Base-by-base conservation (phyloP, 345 rosid genomes). In the Abelmoschus esculentus region DNA sequence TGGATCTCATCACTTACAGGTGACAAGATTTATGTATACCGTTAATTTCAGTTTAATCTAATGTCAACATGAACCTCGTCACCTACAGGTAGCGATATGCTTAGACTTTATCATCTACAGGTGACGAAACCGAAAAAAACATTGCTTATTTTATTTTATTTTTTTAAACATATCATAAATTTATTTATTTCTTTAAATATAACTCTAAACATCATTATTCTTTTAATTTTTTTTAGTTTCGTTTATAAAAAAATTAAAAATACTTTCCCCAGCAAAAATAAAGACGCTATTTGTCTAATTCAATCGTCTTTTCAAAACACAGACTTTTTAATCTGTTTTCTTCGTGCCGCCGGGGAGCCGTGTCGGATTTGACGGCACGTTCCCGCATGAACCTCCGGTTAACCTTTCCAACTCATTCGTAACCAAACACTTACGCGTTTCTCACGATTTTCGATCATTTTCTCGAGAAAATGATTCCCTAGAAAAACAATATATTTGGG, bases 351-450 rank as follows among this genome's bases (percentile, higher is more conserved):
- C 72, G 74, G 69, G 67, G 47, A 79, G 38, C 19, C 22, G 26
- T 53, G 57, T 53, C 26, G n/a, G 26, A 22, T 22, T 22, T 22
- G 26, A 22, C 26, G 26, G 26, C 26, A 1, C 7, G 15, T 12
- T 57, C 77, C 40, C 55, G 54, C 3, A 69, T 72, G 78, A 83
- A 77, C 83, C 73, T 22, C 18, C 32, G 70, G 80, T 73, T 77
- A 71, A 0, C 40, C 71, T 59, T 57, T 36, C 46, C 49, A 65
- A 67, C 53, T 42, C 62, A 19, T 28, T 55, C 61, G 75, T 73
- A 60, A 72, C 78, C 65, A 69, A 1, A 1, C 42, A 7, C 9
- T 38, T 38, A 7, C 42, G 46, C 79, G 29, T 11, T 22, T 31
- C 61, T 75, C 60, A 29, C 60, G 0, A 29, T 6, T 52, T 72